phyloP scores from a whole-genome alignment of 306 rosid species.

The Geum urbanum region DNA sequence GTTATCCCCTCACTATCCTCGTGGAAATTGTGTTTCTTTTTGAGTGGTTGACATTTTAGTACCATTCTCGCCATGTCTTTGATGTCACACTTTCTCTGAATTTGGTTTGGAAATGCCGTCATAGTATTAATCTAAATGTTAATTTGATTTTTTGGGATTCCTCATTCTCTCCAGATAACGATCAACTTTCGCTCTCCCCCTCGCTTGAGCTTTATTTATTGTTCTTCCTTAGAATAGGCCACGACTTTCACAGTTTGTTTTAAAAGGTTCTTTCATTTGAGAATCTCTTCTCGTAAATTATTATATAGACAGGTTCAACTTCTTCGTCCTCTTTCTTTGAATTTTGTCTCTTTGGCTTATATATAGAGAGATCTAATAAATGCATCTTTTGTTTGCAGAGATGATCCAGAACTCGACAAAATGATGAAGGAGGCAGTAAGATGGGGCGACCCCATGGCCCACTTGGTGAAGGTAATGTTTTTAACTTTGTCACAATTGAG shows the following conservation, averaged over 20 bases:
- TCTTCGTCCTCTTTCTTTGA: too few relatives aligned
- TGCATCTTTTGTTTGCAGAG: slow-evolving; percentile 43
- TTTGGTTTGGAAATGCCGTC: not conserved
- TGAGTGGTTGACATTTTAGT: not conserved
- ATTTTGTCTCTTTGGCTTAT: not conserved
- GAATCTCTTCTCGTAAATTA: not conserved
- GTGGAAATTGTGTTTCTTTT: not conserved
- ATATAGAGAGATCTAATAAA: not conserved
- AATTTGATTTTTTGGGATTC: not conserved
- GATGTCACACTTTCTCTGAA: not conserved
- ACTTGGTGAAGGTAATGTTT: slow-evolving; percentile 72
- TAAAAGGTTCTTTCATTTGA: not conserved
- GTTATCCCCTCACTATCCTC: not conserved
- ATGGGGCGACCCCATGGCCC: slow-evolving; percentile 99
- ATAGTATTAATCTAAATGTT: not conserved
- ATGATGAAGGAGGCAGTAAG: slow-evolving; percentile 63
- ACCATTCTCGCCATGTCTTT: not conserved
- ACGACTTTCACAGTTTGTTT: not conserved
- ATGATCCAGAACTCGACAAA: slow-evolving; percentile 81
- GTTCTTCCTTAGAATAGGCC: not conserved
- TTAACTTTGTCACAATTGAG: not conserved
- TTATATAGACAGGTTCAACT: not conserved
- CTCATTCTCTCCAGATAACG: not conserved
- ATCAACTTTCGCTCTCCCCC: not conserved
- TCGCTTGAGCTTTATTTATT: not conserved